These are phyloP conservation scores for Solanum medicagineum DNA, from an alignment of 257 asterid genomes.

Conservation along the genomic window DNA sequence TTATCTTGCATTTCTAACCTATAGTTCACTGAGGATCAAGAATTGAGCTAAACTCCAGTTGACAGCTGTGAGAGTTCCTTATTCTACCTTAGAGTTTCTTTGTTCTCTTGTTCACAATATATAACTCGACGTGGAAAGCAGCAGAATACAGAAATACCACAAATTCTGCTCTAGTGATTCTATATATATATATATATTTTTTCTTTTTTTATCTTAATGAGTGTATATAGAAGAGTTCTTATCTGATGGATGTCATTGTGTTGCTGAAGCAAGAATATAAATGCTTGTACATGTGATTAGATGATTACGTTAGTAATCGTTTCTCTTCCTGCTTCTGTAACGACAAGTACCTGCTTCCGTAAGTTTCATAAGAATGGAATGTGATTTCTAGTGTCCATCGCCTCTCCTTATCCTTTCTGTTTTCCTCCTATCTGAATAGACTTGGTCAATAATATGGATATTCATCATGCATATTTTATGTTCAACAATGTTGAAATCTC, in stretches of 20 bases:
- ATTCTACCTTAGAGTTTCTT: not conserved
- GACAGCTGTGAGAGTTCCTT: not conserved
- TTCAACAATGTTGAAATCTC: not conserved
- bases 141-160: not conserved
- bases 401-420: not conserved
- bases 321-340: constrained; percentile 1
- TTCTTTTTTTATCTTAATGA: not conserved
- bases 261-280: not conserved
- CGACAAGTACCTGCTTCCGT: not conserved
- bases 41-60: not conserved
- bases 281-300: not conserved
- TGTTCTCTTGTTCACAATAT: not conserved
- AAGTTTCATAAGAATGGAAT: not conserved
- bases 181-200: no score
- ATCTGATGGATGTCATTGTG: not conserved
- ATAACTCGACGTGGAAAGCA: not conserved
- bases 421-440: not conserved
- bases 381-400: not conserved
- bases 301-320: not conserved
- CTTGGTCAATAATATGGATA: not conserved
- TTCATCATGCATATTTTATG: not conserved
- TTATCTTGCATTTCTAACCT: no score
- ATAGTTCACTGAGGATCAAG: not conserved
- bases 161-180: not conserved
- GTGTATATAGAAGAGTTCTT: not conserved